Evolutionary conservation across 495 filamentous ascomycete genomes (phyloP).

Genomic region (Corynascus novoguineensis): DNA sequence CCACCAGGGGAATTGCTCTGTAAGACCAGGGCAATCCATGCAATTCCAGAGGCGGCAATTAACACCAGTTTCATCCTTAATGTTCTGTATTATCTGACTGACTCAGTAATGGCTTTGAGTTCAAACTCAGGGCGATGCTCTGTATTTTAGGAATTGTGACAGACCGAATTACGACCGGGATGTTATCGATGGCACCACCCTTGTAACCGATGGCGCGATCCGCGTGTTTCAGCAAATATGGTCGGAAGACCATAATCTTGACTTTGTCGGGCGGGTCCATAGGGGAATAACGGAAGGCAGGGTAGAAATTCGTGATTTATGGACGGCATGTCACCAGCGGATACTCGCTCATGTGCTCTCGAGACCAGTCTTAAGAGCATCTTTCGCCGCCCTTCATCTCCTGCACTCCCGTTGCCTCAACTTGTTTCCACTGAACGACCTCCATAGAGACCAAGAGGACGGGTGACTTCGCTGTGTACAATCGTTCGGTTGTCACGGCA

Average conservation of each 20-base stretch:
- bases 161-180: not conserved
- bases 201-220: constrained; percentile 33
- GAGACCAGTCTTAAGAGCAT: constrained; percentile 4
- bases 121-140: not conserved
- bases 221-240: constrained; percentile 15
- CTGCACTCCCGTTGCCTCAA: not conserved
- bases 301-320: constrained; percentile 22
- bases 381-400: not conserved
- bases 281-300: not conserved
- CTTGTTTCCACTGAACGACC: not conserved
- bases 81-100: not conserved
- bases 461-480: not conserved
- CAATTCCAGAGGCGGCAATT: not conserved
- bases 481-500: too few species aligned
- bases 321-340: constrained; percentile 22
- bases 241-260: not conserved
- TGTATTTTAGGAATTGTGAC: not conserved
- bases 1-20: not conserved
- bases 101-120: not conserved
- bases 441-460: not conserved
- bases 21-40: not conserved
- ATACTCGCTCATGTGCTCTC: not conserved
- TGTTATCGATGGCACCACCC: constrained; percentile 29
- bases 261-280: not conserved
- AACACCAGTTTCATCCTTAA: not conserved